Conservation (phyloP, 1,139 yeast species). For the Sugiyamaella neomexicana region DNA sequence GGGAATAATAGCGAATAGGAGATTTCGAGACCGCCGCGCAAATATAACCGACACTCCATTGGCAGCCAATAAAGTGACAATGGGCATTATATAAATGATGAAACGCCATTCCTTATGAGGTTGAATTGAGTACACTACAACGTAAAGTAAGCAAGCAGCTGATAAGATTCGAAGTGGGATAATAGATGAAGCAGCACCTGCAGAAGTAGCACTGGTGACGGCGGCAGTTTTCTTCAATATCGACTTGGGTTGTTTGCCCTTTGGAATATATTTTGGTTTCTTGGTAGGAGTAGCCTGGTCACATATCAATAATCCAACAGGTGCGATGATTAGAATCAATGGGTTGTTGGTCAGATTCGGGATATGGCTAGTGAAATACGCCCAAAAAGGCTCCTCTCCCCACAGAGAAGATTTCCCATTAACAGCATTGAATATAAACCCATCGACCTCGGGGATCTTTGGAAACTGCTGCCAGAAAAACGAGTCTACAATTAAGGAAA, state of each 20-base stretch:
- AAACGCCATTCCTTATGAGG: conserved; percentile 97
- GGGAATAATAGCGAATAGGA: conserved; percentile 1
- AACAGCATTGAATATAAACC: conserved; percentile 72
- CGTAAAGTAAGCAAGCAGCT: conserved; percentile 53
- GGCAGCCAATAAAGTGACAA: conserved; percentile 65
- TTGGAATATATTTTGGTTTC: neutral
- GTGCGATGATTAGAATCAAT: conserved; percentile 49
- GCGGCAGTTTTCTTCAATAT: conserved; percentile 2
- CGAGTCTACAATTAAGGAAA: conserved; percentile 63
- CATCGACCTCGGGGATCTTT: conserved; percentile 67
- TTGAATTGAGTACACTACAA: conserved; percentile 68
- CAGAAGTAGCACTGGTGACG: neutral
- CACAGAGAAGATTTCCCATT: conserved; percentile 71
- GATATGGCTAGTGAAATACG: conserved; percentile 64
- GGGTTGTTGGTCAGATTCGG: conserved; percentile 63
- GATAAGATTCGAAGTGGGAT: conserved; percentile 44
- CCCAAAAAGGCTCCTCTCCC: conserved; percentile 77
- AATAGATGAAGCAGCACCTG: conserved; percentile 1
- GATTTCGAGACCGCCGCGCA: conserved; percentile 6
- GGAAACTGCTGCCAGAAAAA: conserved; percentile 50
- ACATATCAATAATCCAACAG: conserved; percentile 44
- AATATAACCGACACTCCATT: conserved; percentile 51
- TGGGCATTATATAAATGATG: conserved; percentile 71
- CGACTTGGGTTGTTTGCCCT: conserved; percentile 2
- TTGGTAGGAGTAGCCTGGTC: neutral